Base-by-base conservation (phyloP, 768 basidiomycete genomes). In the Rhizopogon sp. region DNA sequence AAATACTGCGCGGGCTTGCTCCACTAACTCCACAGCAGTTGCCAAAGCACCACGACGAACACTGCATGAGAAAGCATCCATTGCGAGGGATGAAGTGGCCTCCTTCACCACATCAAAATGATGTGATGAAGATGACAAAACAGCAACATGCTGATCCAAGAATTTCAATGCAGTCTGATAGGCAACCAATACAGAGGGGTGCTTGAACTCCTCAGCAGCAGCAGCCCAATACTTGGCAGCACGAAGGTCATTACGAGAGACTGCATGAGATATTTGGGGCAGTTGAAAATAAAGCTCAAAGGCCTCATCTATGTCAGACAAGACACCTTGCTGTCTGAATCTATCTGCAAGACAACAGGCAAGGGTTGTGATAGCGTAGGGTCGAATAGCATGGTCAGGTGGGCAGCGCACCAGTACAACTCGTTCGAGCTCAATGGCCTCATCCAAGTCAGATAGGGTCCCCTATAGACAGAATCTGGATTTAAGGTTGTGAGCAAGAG, bases 1-100 rank as follows among this genome's bases (percentile, higher is more conserved):
- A 5, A 67, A 59, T 17, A 69, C 47, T 9, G 63, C 65, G 3
- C 64, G 65, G 4, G 65, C 65, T 47, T 69, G 62, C 44, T 70
- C 68, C 43, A 68, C 41, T 61, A 66, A 64, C 54, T 67, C 63
- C 6, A 68, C 20, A 6, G 67, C 66, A 39, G 45, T 52, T 31
- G 56, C 42, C 25, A 25, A 31, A 22, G 57, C 47, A 20, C 41
- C 50, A 6, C 17, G 20, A 33, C 14, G 35, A 54, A 63, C 47
- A 33, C 64, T 63, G 39, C 50, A 56, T 33, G 55, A 56, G 7
- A 42, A 50, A 28, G 55, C 50, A 52, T 56, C 39, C 13, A 47
- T 39, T 22, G 55, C 9, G 0, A 52, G 37, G 4, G 41, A 10
- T n/a, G 14, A 6, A 16, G 42, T 42, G 3, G 43, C 42, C 1